Base-by-base conservation (phyloP, 192 early-diverging fungal species). In the Backusella mclennaniae region DNA sequence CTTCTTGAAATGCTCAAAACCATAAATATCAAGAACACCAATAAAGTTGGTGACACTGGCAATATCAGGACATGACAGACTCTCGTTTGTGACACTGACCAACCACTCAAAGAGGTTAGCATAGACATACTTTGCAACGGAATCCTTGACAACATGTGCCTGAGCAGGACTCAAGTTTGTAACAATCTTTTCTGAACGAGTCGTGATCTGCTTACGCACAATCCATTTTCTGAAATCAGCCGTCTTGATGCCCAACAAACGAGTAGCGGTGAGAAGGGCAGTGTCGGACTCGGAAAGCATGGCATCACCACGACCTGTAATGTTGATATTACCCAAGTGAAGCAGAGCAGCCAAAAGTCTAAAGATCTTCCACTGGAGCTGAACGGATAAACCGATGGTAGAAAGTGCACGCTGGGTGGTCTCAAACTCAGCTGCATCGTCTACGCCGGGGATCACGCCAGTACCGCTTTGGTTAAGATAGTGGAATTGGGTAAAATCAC, bases 21-120 rank as follows among this genome's bases (percentile, higher is more conserved):
- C 98, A 79, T 98, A 99, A 77, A 99, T 99, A 90, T 99, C 98
- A 71, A 99, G 87, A 1, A 99, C 98, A 87, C 98, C 98, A 80
- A 99, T 99, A 78, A 99, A 98, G 41, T 83, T 84, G 4, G 82
- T 42, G 8, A 85, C 82, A 21, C 21, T 71, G 11, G 11, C 6
- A 31, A 77, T 74, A 12, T 84, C 85, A 33, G 87, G 86, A 52
- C 85, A 87, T 33, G 90, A 89, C 56, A 99, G 88, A 82, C 94
- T 93, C 56, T 82, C 80, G 84, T 99, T 99, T 85, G 95, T 91
- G 39, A 95, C 88, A 75, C 90, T 90, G 46, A 98, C 96, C 19
- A 99, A 83, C 96, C 97, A 99, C 75, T 98, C 97, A 73, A 99
- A 99, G 39, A 99, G 85, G 75, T 93, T 92, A 4, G 94, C 92